phyloP scores from a whole-genome alignment of 768 basidiomycete species.

The Mycena venus region DNA sequence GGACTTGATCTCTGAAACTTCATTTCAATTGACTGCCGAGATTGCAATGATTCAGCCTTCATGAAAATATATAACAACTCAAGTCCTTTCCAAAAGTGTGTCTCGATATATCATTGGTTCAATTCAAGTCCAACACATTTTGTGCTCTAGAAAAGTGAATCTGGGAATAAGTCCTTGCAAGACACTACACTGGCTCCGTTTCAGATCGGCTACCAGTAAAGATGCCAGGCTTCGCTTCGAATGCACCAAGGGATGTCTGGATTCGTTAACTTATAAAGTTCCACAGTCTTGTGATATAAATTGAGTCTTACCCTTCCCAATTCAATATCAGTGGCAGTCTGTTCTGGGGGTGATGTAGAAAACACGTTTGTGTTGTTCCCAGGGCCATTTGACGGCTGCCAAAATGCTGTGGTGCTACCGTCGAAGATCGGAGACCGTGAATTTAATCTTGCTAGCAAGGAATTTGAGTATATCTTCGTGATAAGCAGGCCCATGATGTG shows the following conservation, averaged over 20 bases:
- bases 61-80: too few species aligned
- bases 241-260: neutral
- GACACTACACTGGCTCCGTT: neutral
- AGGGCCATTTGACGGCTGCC: neutral
- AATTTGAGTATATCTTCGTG: constrained; percentile 12
- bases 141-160: too few species aligned
- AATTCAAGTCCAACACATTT: too few species aligned
- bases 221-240: neutral
- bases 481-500: constrained; percentile 8
- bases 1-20: too few species aligned
- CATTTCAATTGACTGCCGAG: too few species aligned
- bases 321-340: neutral
- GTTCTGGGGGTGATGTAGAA: neutral
- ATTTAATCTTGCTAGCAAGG: constrained; percentile 9
- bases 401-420: neutral
- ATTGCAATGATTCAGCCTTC: too few species aligned
- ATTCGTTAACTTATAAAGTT: neutral
- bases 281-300: neutral
- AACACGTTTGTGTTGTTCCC: constrained; percentile 2
- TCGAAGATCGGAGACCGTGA: constrained; percentile 4
- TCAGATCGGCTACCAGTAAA: neutral
- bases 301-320: neutral
- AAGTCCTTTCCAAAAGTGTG: too few species aligned
- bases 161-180: neutral
- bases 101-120: too few species aligned